Percentiles rank a stretch among this genome's conserved stretches.
Evolutionary conservation across 441 rosid genomes (phyloP).

Genomic region (Capsella rubella): DNA sequence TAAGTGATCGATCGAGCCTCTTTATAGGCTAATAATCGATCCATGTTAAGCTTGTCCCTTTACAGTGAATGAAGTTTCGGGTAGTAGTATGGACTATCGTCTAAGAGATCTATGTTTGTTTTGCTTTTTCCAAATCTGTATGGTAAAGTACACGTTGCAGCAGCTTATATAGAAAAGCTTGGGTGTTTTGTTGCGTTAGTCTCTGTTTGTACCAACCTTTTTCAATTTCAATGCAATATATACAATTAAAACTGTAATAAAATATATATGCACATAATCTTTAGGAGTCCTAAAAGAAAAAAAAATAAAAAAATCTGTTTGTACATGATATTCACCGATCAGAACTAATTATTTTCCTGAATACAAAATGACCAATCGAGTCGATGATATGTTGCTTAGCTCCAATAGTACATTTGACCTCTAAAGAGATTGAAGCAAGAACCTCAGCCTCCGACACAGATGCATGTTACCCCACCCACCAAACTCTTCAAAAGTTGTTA

Average conservation of each 20-base stretch:
- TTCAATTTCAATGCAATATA: not conserved
- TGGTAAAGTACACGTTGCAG: constrained; percentile 1
- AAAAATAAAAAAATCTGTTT: not conserved
- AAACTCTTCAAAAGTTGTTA: constrained; percentile 5
- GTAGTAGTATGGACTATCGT: constrained; percentile 9
- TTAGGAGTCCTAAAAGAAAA: not conserved
- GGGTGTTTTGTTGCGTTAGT: constrained; percentile 2
- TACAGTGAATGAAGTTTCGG: not conserved
- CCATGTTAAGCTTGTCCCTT: not conserved
- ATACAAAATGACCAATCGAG: not conserved
- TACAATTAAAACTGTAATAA: not conserved
- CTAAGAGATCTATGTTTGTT: not conserved
- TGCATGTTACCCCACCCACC: not conserved
- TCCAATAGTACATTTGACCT: not conserved
- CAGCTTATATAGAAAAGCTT: not conserved
- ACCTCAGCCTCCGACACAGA: not conserved
- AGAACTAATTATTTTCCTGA: not conserved
- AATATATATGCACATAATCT: not conserved
- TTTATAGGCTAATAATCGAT: constrained; percentile 5
- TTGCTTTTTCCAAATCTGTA: constrained; percentile 13
- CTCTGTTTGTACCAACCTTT: constrained; percentile 7
- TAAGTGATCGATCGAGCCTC: constrained; percentile 8
- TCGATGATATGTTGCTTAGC: not conserved
- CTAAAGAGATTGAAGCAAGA: not conserved
- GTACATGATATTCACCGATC: not conserved